Evolutionary conservation across 2,329 filamentous ascomycete species (phyloP).

Genomic region (Macrophomina tecta): DNA sequence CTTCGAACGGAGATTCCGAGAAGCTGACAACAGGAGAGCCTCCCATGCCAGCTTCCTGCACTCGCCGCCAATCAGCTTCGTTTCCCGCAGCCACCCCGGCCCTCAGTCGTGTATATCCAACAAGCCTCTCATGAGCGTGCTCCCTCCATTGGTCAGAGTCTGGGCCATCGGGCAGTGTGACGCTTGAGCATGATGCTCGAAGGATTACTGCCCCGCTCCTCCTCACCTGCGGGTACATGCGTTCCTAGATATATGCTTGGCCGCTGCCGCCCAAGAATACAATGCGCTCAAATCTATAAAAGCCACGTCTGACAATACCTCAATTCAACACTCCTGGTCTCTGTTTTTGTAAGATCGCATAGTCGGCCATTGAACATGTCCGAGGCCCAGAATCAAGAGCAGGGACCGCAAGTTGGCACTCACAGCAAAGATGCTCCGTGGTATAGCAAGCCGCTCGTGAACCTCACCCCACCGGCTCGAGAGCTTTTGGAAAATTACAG

Average conservation of each 20-base stretch:
- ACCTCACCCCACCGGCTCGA: conserved; percentile 39
- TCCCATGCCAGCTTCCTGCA: background rate
- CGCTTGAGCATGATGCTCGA: background rate
- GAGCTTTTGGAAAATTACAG: conserved; percentile 49
- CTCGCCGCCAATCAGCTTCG: background rate
- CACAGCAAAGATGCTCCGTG: conserved; percentile 36
- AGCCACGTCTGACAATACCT: too few relatives aligned
- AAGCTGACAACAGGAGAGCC: background rate
- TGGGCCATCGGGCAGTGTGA: background rate
- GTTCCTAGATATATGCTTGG: too few relatives aligned
- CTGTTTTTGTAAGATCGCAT: background rate
- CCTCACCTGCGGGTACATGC: too few relatives aligned
- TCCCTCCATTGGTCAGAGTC: background rate
- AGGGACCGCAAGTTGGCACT: too few relatives aligned
- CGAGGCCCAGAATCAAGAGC: conserved; percentile 6
- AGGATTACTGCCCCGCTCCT: background rate
- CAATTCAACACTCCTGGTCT: background rate
- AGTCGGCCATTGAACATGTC: background rate
- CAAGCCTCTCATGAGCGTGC: background rate
- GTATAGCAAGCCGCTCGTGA: conserved; percentile 40
- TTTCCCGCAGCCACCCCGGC: background rate
- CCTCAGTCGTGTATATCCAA: too few relatives aligned
- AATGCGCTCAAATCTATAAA: too few relatives aligned
- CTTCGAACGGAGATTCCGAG: background rate
- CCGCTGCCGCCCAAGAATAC: too few relatives aligned